Base-by-base conservation (phyloP, 192 early-diverging fungal species). In the Coemansia asiatica region DNA sequence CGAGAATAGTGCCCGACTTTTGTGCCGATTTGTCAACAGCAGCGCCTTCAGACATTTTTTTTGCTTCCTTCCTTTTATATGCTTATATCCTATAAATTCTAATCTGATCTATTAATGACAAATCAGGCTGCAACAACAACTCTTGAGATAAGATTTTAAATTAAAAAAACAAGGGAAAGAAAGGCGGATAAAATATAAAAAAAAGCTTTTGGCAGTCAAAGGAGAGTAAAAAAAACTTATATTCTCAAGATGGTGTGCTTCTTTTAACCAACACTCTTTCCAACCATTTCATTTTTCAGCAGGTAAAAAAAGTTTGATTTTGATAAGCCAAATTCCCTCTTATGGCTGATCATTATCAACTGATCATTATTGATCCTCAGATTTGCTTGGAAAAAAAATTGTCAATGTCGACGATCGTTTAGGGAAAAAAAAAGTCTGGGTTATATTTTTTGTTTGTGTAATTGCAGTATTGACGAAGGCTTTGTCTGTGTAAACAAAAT, bases 1-100 rank as follows among this genome's bases (percentile, higher is more conserved):
- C 78, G 28, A 81, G 60, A 53, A 81, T 25, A 21, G 78, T 56
- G 6, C 66, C 69, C n/a, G 78, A 69, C 38, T 67, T 68, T 61
- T 81, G 61, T 19, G 35, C 67, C 21, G 68, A 38, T 25, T 66
- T 62, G 54, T 81, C 78, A 26, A 58, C 69, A 13, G 66, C 69
- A 13, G 66, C 29, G 28, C 47, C 60, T 31, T 71, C 63, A 10
- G 73, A 15, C 73, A 75, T 75, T 64, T 2, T 61, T n/a, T 16
- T 16, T 44, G 2, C 23, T 61, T 58, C 16, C 15, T 23, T 12
- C 21, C 44, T 22, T n/a, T 23, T 68, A 36, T n/a, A n/a, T n/a
- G n/a, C n/a, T n/a, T n/a, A 54, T 60, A 29, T 55, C 8, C 31
- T 33, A 6, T 6, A 51, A 23, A 13, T 21, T 23, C 23, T 23